phyloP scores from a whole-genome alignment of 2,329 filamentous ascomycete species.

The Claviceps sp. region DNA sequence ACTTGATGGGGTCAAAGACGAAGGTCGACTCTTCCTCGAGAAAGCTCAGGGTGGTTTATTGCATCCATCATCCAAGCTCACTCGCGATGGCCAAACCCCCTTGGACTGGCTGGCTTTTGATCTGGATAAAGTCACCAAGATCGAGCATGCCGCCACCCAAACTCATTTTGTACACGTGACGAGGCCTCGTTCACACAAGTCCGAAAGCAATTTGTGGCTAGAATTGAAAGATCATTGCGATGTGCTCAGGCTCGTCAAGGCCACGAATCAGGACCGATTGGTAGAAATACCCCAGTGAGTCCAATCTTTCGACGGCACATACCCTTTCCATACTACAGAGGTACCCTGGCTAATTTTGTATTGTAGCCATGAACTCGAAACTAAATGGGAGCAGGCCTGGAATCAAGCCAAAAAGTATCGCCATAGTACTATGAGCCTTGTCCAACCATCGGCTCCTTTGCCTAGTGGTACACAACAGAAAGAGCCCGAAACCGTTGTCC shows the following conservation, averaged over 20 bases:
- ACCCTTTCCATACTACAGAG: background rate
- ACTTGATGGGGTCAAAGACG: constrained; percentile 1
- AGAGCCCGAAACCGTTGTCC: background rate
- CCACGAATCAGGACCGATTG: background rate
- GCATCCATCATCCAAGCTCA: background rate
- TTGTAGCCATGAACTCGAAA: background rate
- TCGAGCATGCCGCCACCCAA: constrained; percentile 8
- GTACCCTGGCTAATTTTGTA: background rate
- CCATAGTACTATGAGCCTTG: background rate
- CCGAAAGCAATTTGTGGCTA: constrained; percentile 9
- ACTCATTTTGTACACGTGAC: constrained; percentile 11
- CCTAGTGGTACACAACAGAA: background rate
- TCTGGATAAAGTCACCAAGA: background rate
- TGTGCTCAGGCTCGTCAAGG: background rate
- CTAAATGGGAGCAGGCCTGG: constrained; percentile 1
- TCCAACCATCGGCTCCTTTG: background rate
- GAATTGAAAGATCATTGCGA: constrained; percentile 8
- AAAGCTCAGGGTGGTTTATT: background rate
- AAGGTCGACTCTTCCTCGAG: constrained; percentile 1
- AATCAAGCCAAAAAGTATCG: background rate
- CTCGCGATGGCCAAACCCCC: background rate
- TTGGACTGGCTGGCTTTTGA: constrained; percentile 7
- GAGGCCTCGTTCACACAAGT: constrained; percentile 9
- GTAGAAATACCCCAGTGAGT: background rate
- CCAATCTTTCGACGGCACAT: background rate